Evolutionary conservation across 441 rosid species (phyloP).

Genomic region (Sinapis alba): DNA sequence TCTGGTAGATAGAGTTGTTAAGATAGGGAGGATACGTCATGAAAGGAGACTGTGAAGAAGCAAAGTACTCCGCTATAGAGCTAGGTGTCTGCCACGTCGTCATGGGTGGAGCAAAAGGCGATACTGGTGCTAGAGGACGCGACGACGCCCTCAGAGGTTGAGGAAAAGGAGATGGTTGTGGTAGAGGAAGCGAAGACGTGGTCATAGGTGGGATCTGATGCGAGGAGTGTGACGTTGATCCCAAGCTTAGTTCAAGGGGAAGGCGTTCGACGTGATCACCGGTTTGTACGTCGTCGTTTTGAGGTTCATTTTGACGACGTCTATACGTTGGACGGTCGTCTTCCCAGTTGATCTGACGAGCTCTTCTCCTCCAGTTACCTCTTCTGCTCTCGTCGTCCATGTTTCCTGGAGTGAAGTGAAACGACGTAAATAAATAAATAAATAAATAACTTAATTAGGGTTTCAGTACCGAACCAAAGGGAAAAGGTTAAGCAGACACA

Average conservation of each 20-base stretch:
- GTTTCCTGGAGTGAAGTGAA: neutral
- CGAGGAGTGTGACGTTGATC: neutral
- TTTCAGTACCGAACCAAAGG: slow-evolving; percentile 8
- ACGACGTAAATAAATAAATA: neutral
- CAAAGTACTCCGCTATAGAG: neutral
- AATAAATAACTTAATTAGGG: slow-evolving; percentile 19
- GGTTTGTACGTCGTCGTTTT: neutral
- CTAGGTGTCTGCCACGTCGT: neutral
- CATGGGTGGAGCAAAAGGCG: neutral
- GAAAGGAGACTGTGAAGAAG: neutral
- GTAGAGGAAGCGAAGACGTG: neutral
- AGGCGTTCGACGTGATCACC: neutral
- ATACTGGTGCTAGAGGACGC: slow-evolving; percentile 1
- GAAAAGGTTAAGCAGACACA: slow-evolving; percentile 5
- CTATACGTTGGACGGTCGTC: neutral
- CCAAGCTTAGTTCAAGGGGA: slow-evolving; percentile 28
- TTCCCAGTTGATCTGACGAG: neutral
- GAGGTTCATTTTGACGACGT: neutral
- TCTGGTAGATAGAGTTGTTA: neutral
- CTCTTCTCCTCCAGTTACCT: neutral
- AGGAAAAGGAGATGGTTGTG: neutral
- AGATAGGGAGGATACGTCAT: neutral
- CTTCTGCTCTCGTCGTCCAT: slow-evolving; percentile 7
- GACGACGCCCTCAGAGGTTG: neutral
- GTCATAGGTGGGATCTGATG: neutral